Conservation (phyloP, 1,284 basidiomycete genomes). For the Pyrrhoderma lamaoense region DNA sequence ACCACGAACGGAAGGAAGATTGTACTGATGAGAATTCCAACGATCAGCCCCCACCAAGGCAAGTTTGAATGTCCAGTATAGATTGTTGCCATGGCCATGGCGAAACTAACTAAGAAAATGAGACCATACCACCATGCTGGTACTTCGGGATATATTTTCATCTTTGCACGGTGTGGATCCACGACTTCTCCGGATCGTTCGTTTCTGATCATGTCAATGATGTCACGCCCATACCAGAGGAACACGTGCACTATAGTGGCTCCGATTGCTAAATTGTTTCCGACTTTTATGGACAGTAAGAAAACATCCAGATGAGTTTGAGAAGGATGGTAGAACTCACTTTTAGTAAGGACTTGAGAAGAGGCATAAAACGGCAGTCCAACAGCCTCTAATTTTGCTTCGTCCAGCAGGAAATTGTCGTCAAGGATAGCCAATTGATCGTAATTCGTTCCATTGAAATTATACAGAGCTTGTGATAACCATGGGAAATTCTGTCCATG, state of each 20-base stretch:
- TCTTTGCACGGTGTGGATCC: slow-evolving; percentile 41
- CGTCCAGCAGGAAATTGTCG: slow-evolving; percentile 23
- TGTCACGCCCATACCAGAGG: slow-evolving; percentile 44
- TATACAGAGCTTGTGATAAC: slow-evolving; percentile 37
- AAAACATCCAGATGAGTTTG: neutral
- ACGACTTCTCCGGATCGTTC: slow-evolving; percentile 19
- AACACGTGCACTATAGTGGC: slow-evolving; percentile 40
- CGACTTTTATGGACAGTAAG: neutral
- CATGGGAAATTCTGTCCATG: slow-evolving; percentile 34
- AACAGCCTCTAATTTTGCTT: slow-evolving; percentile 6
- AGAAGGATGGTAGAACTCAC: slow-evolving; percentile 24
- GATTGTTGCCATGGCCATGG: slow-evolving; percentile 43
- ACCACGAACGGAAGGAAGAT: slow-evolving; percentile 13
- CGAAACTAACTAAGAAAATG: slow-evolving; percentile 37
- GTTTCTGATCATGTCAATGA: slow-evolving; percentile 34
- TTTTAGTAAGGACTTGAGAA: slow-evolving; percentile 34
- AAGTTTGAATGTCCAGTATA: slow-evolving; percentile 46
- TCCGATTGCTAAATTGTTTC: slow-evolving; percentile 20
- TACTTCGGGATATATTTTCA: slow-evolving; percentile 52
- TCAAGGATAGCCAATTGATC: slow-evolving; percentile 34
- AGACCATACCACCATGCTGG: slow-evolving; percentile 56
- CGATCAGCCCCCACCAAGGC: slow-evolving; percentile 41
- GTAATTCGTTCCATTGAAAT: slow-evolving; percentile 33
- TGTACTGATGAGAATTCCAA: slow-evolving; percentile 16
- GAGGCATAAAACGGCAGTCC: slow-evolving; percentile 40